Evolutionary conservation across 2,329 filamentous ascomycete genomes (phyloP).

Genomic region (Aureobasidium uvarum): DNA sequence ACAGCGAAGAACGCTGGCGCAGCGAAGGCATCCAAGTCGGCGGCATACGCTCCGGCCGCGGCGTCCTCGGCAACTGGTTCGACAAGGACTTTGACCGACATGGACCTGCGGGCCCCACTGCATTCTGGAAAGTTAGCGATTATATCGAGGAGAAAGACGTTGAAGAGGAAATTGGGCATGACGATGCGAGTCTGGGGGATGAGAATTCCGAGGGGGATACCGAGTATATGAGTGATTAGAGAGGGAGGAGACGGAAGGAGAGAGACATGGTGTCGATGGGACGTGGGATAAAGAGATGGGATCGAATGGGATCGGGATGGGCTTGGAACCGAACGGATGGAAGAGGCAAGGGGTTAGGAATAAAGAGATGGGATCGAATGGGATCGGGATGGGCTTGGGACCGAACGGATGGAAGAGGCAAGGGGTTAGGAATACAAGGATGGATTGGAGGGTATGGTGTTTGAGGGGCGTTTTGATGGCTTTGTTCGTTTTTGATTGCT

Average conservation of each 20-base stretch:
- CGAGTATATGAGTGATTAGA: conserved; percentile 16
- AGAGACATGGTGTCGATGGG: too few relatives aligned
- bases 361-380: too few relatives aligned
- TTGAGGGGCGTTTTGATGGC: neutral
- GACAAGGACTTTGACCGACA: conserved; percentile 67
- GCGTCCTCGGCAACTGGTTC: conserved; percentile 75
- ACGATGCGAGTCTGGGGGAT: conserved; percentile 8
- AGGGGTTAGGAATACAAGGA: too few relatives aligned
- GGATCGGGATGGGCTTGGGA: too few relatives aligned
- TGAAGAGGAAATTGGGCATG: neutral
- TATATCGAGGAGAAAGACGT: conserved; percentile 18
- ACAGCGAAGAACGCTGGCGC: conserved; percentile 69
- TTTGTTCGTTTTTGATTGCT: neutral
- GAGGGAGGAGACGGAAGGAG: too few relatives aligned
- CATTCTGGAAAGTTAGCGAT: conserved; percentile 69
- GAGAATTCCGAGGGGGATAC: conserved; percentile 22
- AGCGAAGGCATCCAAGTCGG: conserved; percentile 74
- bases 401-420: too few relatives aligned
- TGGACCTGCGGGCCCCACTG: conserved; percentile 71
- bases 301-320: too few relatives aligned
- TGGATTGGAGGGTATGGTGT: too few relatives aligned
- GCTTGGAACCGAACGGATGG: too few relatives aligned
- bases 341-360: too few relatives aligned
- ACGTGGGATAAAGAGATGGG: too few relatives aligned
- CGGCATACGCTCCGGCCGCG: conserved; percentile 62